Conservation (phyloP, 129 eudicot genomes). For the Lonicera japonica region DNA sequence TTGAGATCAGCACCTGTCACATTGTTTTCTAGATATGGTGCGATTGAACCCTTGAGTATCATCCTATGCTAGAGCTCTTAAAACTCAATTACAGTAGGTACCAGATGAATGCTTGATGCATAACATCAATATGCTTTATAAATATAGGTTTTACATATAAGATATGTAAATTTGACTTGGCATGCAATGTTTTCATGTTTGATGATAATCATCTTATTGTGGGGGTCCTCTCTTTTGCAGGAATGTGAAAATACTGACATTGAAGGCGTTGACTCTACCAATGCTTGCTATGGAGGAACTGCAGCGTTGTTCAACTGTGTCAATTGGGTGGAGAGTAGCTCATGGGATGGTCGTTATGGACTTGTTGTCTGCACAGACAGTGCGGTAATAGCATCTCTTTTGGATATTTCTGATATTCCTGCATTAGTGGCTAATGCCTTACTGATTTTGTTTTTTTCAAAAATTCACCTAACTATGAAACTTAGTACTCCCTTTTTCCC, state of each 20-base stretch:
- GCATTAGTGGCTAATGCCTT: not conserved
- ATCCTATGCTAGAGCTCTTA: not conserved
- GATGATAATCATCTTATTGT: not conserved
- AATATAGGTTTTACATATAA: not conserved
- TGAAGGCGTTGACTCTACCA: slow-evolving; percentile 97
- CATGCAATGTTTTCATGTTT: not conserved
- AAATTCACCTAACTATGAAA: not conserved
- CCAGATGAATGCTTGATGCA: no score
- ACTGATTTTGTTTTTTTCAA: not conserved
- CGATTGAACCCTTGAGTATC: no score
- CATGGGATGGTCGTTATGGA: slow-evolving; percentile 99
- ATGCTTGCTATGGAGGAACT: slow-evolving; percentile 97
- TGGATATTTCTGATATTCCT: not conserved
- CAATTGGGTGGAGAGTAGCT: slow-evolving; percentile 93
- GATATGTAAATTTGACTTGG: not conserved
- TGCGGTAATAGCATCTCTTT: slow-evolving; percentile 52
- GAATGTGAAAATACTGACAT: slow-evolving; percentile 89
- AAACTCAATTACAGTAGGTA: not conserved
- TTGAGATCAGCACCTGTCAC: not conserved
- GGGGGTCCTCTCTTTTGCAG: slow-evolving; percentile 20
- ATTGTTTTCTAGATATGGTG: not conserved
- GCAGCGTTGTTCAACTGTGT: slow-evolving; percentile 96
- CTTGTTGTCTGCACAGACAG: slow-evolving; percentile 97
- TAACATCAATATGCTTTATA: not conserved
- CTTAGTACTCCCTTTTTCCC: no score